phyloP scores from a whole-genome alignment of 495 filamentous ascomycete species.

The Neurospora cerealis region DNA sequence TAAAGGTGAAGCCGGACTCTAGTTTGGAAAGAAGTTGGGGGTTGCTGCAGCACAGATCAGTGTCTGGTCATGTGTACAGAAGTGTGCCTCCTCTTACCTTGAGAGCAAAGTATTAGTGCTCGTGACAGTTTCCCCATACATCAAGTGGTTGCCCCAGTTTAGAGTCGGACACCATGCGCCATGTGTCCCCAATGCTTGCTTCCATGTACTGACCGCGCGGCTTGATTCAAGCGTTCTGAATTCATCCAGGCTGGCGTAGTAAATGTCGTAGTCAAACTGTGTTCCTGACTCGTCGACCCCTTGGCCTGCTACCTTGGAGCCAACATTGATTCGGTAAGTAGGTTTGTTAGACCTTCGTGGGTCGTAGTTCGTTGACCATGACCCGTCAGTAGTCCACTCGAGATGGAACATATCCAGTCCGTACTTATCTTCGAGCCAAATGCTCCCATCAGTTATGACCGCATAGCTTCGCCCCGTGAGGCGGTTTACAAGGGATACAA shows the following conservation, averaged over 20 bases:
- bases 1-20: constrained; percentile 75
- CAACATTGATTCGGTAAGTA: background rate
- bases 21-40: constrained; percentile 62
- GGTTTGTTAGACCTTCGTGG: background rate
- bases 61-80: background rate
- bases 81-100: constrained; percentile 44
- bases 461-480: background rate
- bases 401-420: background rate
- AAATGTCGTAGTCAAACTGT: constrained; percentile 74
- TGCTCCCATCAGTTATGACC: background rate
- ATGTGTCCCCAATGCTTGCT: background rate
- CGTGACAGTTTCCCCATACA: constrained; percentile 90
- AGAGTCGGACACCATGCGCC: constrained; percentile 36
- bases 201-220: background rate
- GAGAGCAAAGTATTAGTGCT: constrained; percentile 94
- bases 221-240: constrained; percentile 34
- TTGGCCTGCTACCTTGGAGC: background rate
- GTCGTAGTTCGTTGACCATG: background rate
- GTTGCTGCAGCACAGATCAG: constrained; percentile 47
- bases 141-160: constrained; percentile 63
- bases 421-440: background rate
- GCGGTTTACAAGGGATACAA: background rate
- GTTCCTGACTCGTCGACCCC: background rate
- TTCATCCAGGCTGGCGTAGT: constrained; percentile 58
- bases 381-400: background rate